phyloP scores from a whole-genome alignment of 495 filamentous ascomycete genomes.

The Daldinia decipiens region DNA sequence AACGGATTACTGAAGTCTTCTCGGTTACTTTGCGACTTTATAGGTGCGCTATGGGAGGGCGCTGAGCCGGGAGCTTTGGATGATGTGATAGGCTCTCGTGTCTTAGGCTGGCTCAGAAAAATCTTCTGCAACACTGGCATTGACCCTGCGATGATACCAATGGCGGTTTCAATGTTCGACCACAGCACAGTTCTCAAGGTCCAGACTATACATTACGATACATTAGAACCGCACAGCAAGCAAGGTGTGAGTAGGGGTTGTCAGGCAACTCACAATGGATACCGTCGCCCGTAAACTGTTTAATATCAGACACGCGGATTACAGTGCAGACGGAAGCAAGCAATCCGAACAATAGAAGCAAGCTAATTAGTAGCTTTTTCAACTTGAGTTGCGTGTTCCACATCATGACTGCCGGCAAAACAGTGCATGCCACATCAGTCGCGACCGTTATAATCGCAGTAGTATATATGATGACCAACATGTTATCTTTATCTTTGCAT shows the following conservation, averaged over 20 bases:
- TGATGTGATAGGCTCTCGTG: conserved; percentile 47
- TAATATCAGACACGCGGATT: conserved; percentile 29
- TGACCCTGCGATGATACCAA: conserved; percentile 39
- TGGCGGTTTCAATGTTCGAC: conserved; percentile 35
- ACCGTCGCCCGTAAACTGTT: conserved; percentile 7
- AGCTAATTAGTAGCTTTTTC: conserved; percentile 15
- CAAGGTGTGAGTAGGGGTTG: not conserved
- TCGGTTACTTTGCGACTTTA: conserved; percentile 1
- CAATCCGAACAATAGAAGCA: conserved; percentile 37
- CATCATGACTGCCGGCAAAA: conserved; percentile 33
- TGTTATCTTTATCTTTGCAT: not conserved
- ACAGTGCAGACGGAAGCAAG: conserved; percentile 40
- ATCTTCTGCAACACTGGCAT: conserved; percentile 31
- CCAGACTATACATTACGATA: conserved; percentile 12
- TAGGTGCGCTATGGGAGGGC: conserved; percentile 50
- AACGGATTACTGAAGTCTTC: conserved; percentile 24
- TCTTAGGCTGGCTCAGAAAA: conserved; percentile 49
- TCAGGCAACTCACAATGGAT: conserved; percentile 26
- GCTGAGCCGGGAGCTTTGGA: conserved; percentile 35
- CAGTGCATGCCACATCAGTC: conserved; percentile 35
- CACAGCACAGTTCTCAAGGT: conserved; percentile 18
- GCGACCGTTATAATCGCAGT: conserved; percentile 15
- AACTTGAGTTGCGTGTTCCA: conserved; percentile 35
- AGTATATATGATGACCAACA: conserved; percentile 17
- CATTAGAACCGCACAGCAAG: not conserved